phyloP scores from a whole-genome alignment of 108 stramenopile genomes.

The Nitzschia sp. region DNA sequence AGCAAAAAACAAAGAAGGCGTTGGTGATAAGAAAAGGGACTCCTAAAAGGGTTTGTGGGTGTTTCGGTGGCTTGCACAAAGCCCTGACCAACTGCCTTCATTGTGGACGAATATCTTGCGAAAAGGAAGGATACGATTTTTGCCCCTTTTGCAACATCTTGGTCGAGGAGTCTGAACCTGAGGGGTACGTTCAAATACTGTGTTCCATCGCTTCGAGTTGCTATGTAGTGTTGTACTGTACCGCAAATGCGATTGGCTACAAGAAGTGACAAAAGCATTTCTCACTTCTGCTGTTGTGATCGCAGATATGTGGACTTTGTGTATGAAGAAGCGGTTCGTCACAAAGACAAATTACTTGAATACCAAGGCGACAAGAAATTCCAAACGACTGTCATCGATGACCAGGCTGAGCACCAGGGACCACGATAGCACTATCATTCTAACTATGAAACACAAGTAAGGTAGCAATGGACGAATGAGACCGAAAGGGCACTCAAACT shows the following conservation, averaged over 20 bases:
- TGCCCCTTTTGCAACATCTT: slow-evolving; percentile 56
- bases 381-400: slow-evolving; percentile 54
- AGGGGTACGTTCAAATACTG: background rate
- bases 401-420: slow-evolving; percentile 57
- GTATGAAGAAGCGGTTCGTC: slow-evolving; percentile 23
- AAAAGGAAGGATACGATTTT: slow-evolving; percentile 52
- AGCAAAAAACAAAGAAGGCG: too few relatives aligned
- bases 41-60: slow-evolving; percentile 51
- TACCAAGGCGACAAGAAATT: slow-evolving; percentile 50
- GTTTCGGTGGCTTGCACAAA: slow-evolving; percentile 54
- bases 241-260: background rate
- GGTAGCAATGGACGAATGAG: too few relatives aligned
- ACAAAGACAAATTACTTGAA: slow-evolving; percentile 52
- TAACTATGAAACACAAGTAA: too few relatives aligned
- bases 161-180: slow-evolving; percentile 21
- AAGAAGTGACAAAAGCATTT: background rate
- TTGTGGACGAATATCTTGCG: slow-evolving; percentile 60
- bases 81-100: slow-evolving; percentile 58
- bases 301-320: background rate
- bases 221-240: too few relatives aligned
- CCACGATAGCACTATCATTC: too few relatives aligned
- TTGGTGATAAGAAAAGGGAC: slow-evolving; percentile 9
- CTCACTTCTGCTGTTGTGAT: background rate
- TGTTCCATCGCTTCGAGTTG: background rate
- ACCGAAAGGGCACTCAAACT: slow-evolving; percentile 36